Evolutionary conservation across 306 rosid species (phyloP).

Genomic region (Gillenia trifoliata): DNA sequence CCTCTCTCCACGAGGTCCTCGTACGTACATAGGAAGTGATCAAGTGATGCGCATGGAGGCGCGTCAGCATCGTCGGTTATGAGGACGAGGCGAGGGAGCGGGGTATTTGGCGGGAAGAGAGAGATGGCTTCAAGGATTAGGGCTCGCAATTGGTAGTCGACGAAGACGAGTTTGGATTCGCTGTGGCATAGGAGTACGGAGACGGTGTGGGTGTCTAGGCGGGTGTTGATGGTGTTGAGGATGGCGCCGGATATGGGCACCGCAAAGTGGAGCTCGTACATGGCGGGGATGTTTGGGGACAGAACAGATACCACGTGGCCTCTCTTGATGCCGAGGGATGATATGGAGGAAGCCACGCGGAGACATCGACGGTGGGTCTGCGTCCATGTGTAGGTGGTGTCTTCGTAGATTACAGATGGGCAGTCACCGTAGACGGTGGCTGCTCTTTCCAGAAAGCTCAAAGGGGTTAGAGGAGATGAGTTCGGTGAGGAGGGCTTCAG

Average conservation of each 20-base stretch:
- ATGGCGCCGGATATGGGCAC: constrained; percentile 67
- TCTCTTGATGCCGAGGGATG: constrained; percentile 18
- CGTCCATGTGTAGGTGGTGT: constrained; percentile 46
- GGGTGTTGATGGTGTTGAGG: constrained; percentile 56
- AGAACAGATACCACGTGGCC: constrained; percentile 55
- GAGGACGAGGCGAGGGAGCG: constrained; percentile 37
- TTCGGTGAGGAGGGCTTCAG: too few relatives aligned
- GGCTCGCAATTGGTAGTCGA: constrained; percentile 21
- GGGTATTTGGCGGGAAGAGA: constrained; percentile 30
- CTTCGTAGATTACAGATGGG: constrained; percentile 33
- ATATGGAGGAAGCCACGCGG: constrained; percentile 49
- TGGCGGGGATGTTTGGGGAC: constrained; percentile 55
- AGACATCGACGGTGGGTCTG: constrained; percentile 65
- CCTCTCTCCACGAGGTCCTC: constrained; percentile 36
- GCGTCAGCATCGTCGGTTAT: constrained; percentile 26
- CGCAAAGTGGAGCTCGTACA: constrained; percentile 75
- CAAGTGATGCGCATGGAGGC: neutral
- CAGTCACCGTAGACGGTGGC: constrained; percentile 34
- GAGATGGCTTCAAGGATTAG: constrained; percentile 37
- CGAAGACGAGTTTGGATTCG: constrained; percentile 62
- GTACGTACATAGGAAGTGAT: constrained; percentile 21
- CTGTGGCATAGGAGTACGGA: constrained; percentile 55
- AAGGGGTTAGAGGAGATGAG: constrained; percentile 40
- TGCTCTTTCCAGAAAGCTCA: constrained; percentile 47
- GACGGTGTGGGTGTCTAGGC: constrained; percentile 50